Evolutionary conservation across 352 stramenopile genomes (phyloP).

Genomic region (Globisporangium emineosum): DNA sequence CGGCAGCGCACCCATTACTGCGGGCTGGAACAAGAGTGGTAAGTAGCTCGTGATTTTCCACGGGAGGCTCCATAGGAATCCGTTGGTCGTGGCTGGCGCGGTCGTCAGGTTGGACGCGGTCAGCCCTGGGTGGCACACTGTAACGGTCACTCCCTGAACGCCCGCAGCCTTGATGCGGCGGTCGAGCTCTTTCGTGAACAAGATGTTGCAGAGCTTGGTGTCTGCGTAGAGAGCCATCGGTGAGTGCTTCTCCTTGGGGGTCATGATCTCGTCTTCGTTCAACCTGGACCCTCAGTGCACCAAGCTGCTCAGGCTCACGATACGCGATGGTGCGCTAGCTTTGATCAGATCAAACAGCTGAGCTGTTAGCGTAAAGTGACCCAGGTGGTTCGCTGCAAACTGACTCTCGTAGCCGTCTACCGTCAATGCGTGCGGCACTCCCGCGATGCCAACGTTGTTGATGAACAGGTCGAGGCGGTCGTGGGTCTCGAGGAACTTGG

Average conservation of each 20-base stretch:
- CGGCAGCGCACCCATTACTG: no score
- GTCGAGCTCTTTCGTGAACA: slow-evolving; percentile 51
- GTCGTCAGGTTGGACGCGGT: slow-evolving; percentile 15
- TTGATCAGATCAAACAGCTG: slow-evolving; percentile 87
- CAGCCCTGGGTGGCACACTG: slow-evolving; percentile 34
- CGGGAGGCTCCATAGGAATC: slow-evolving; percentile 27
- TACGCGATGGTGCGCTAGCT: neutral
- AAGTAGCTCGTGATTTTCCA: neutral
- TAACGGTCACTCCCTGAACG: slow-evolving; percentile 22
- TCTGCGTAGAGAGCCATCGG: slow-evolving; percentile 33
- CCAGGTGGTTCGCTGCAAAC: slow-evolving; percentile 27
- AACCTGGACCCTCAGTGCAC: neutral
- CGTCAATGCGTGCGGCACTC: slow-evolving; percentile 32
- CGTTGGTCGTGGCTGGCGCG: slow-evolving; percentile 13
- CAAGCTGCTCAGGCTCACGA: neutral
- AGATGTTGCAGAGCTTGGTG: slow-evolving; percentile 47
- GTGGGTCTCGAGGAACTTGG: slow-evolving; percentile 18
- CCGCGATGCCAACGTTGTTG: slow-evolving; percentile 24
- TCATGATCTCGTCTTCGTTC: neutral
- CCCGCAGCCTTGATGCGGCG: slow-evolving; percentile 26
- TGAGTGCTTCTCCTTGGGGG: slow-evolving; percentile 26
- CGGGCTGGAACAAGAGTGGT: no score
- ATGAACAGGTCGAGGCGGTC: slow-evolving; percentile 57
- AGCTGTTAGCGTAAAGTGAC: slow-evolving; percentile 85
- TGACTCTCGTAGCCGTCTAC: slow-evolving; percentile 46